Percentiles rank a stretch among this genome's conserved stretches.
Conservation (phyloP, 2,329 filamentous ascomycete genomes). For the Trichoderma afroharzianum region DNA sequence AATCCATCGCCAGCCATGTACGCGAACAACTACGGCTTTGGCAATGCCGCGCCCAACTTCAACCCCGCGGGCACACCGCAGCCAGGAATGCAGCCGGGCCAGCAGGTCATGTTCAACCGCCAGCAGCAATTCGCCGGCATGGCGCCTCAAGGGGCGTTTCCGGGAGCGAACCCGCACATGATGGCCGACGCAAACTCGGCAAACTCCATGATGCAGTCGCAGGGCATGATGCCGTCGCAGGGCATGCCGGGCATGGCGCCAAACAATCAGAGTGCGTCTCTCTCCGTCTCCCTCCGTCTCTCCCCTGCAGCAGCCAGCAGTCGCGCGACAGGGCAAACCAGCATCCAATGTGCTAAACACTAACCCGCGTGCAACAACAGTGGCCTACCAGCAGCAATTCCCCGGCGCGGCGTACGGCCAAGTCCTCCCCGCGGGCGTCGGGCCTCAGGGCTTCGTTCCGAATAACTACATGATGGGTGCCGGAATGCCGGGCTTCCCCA, state of each 20-base stretch:
- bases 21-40: conserved; percentile 52
- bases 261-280: conserved; percentile 58
- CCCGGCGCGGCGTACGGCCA: conserved; percentile 55
- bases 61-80: conserved; percentile 44
- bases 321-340: not conserved
- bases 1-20: conserved; percentile 44
- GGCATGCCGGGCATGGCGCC: conserved; percentile 57
- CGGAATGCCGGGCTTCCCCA: conserved; percentile 52
- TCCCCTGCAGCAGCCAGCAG: not conserved
- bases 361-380: conserved; percentile 44
- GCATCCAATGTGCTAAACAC: not conserved
- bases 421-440: conserved; percentile 47
- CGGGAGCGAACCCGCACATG: conserved; percentile 52
- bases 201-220: conserved; percentile 57
- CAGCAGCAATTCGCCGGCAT: conserved; percentile 54
- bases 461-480: conserved; percentile 49
- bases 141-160: conserved; percentile 49
- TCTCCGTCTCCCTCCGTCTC: too few relatives aligned
- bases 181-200: conserved; percentile 52
- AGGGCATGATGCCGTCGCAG: conserved; percentile 59
- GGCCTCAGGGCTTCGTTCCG: conserved; percentile 49
- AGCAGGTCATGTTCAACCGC: conserved; percentile 58
- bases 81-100: conserved; percentile 37
- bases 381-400: conserved; percentile 58
- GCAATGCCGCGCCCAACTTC: conserved; percentile 50